phyloP scores from a whole-genome alignment of 805 yeast genomes.

The Nakazawaea ishiwadae region DNA sequence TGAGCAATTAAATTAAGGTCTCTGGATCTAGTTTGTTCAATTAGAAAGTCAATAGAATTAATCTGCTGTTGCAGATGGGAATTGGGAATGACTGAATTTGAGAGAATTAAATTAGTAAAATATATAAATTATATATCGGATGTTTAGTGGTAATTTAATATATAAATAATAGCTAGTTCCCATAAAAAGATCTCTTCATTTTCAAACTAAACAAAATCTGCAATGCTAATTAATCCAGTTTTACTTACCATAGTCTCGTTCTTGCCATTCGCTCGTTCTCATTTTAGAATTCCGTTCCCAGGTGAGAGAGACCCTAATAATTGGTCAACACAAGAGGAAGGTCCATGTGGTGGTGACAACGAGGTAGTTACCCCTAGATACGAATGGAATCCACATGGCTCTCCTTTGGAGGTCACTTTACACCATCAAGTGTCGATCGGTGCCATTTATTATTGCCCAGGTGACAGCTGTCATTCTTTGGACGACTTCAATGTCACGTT shows the following conservation, averaged over 20 bases:
- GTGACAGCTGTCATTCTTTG: conserved; percentile 17
- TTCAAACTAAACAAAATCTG: no score
- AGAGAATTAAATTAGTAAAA: no score
- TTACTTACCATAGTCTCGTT: conserved; percentile 5
- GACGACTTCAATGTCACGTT: conserved; percentile 21
- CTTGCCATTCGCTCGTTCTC: conserved; percentile 18
- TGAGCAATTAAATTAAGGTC: no score
- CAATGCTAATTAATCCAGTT: background rate
- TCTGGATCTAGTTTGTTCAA: no score
- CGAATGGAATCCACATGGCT: conserved; percentile 26
- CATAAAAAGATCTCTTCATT: no score
- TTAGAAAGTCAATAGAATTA: no score
- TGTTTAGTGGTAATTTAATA: no score
- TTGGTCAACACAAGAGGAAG: conserved; percentile 22
- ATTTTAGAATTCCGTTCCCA: conserved; percentile 26
- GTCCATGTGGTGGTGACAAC: conserved; percentile 28
- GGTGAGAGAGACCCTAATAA: conserved; percentile 28
- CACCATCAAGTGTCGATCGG: conserved; percentile 21
- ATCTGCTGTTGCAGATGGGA: no score
- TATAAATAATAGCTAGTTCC: no score
- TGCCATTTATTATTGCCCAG: conserved; percentile 24
- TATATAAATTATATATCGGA: no score
- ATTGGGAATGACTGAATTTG: no score
- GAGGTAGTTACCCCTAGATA: conserved; percentile 21
- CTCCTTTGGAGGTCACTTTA: conserved; percentile 22